These are phyloP conservation scores for Naegleria gruberi DNA, from an alignment of 208 protist species.

Conservation along the genomic window DNA sequence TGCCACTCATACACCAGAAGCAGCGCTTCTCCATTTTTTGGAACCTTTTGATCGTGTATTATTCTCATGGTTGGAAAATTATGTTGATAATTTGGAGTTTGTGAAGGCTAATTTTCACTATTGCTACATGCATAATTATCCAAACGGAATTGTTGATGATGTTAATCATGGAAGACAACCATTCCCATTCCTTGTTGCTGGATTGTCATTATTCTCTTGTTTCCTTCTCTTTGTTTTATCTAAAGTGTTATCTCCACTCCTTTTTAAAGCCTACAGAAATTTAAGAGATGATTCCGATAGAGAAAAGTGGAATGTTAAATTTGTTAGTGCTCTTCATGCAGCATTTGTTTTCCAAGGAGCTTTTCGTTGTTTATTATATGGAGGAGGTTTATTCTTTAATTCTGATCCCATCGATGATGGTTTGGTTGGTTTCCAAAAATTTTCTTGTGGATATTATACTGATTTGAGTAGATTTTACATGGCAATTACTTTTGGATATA, in stretches of 20 bases:
- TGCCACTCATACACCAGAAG: not conserved
- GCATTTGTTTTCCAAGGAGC: not conserved
- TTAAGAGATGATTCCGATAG: not conserved
- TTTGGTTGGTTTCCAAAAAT: not conserved
- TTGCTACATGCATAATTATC: not conserved
- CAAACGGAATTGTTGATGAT: too few species aligned
- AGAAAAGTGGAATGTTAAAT: conserved; percentile 18
- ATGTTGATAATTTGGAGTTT: not conserved
- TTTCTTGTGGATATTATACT: not conserved
- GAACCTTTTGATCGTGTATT: not conserved
- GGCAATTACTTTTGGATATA: conserved; percentile 2
- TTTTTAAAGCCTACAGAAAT: not conserved
- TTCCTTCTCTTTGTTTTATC: not conserved
- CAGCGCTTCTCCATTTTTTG: not conserved
- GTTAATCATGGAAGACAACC: not conserved
- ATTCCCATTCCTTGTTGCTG: not conserved
- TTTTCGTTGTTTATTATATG: not conserved
- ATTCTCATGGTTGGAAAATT: not conserved
- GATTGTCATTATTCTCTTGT: not conserved
- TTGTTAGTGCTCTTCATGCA: not conserved
- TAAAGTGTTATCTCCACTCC: not conserved
- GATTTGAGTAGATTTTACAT: not conserved
- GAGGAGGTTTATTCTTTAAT: not conserved
- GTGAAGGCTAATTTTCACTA: not conserved
- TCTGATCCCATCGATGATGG: not conserved